phyloP scores from a whole-genome alignment of 306 rosid genomes.

The Prunus armeniaca region DNA sequence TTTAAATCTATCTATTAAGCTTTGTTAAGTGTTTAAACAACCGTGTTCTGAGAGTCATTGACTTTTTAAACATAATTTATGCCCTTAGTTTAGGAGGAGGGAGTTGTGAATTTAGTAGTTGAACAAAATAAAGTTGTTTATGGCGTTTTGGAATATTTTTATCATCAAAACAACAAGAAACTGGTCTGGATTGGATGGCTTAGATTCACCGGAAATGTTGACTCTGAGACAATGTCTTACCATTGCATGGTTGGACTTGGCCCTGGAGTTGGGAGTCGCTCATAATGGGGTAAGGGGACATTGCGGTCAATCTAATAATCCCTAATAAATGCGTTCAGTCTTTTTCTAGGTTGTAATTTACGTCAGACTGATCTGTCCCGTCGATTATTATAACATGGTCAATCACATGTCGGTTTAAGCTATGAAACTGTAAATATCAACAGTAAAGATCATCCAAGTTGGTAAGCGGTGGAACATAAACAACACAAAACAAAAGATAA shows the following conservation, averaged over 20 bases:
- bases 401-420: not conserved
- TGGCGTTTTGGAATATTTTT: not conserved
- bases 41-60: not conserved
- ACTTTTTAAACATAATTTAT: not conserved
- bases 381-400: not conserved
- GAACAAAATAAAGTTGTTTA: not conserved
- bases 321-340: not conserved
- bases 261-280: not conserved
- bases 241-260: not conserved
- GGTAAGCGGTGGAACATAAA: not conserved
- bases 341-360: too few relatives aligned
- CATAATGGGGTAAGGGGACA: too few relatives aligned
- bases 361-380: too few relatives aligned
- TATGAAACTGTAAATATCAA: not conserved
- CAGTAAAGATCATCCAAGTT: too few relatives aligned
- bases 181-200: slow-evolving; percentile 2
- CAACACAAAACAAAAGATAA: slow-evolving; percentile 5
- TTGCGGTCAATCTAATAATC: not conserved
- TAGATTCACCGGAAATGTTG: not conserved
- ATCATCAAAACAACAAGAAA: not conserved
- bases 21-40: not conserved
- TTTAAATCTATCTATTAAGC: not conserved
- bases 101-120: not conserved
- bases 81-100: not conserved
- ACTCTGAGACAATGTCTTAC: not conserved